Evolutionary conservation across 768 basidiomycete genomes (phyloP), one percentile per base, ranked within the genome.

Genomic region (Lentinula aciculospora): DNA sequence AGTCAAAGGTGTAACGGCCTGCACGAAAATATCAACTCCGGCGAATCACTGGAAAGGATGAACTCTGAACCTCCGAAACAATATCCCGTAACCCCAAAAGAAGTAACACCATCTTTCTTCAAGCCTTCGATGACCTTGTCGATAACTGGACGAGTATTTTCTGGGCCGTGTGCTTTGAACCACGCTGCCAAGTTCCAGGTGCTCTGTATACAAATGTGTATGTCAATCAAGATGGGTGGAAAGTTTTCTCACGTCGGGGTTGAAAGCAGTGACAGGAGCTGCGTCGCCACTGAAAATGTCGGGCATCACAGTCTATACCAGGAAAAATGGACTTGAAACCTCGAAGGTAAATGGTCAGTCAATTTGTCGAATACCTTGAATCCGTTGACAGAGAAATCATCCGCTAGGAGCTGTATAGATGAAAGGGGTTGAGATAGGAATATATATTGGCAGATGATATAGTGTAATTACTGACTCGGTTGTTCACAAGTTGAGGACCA

Each of bases 61-160:
- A 7, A 65, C 75, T 57, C 59, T n/a, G n/a, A n/a, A 78, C 82
- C 87, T 60, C 86, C 85, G 56, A 80, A 84, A 73, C 89, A 92
- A 73, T 83, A 90, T 3, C 86, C 87, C 3, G 79, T 78, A 0
- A 83, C 82, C 0, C 73, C 86, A 57, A 91, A 78, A 7, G 67
- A 67, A 1, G 74, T 81, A 23, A 90, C 72, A 1, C 88, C 89
- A 60, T 80, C 64, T 32, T 69, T 78, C 65, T 83, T 84, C 60
- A 92, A 76, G 0, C 73, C 80, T 3, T 66, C 68, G 32, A 88
- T 74, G 45, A 86, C 81, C 53, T 78, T 81, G 69, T 88, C 78
- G 27, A 88, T 61, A 2, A 63, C 9, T 1, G 82, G 81, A 13
- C 81, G 80, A 1, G 79, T 81, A 10, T 65, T 39, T 0, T 65